These are phyloP conservation scores for Argentina anserina DNA, from an alignment of 306 rosid species.

Conservation along the genomic window DNA sequence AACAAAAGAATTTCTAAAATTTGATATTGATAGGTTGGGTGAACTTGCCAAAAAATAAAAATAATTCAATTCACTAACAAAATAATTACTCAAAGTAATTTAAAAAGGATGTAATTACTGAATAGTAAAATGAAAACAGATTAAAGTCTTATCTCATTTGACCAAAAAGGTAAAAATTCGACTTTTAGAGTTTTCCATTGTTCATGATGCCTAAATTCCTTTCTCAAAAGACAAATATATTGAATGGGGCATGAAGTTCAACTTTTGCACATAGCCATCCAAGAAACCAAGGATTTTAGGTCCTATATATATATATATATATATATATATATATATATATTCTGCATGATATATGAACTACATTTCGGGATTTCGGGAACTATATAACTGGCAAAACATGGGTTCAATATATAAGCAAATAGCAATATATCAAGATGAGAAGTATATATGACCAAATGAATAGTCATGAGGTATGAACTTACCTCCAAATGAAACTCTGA, in stretches of 20 bases:
- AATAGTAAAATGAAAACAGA: background rate
- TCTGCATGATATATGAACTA: constrained; percentile 9
- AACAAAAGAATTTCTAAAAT: too few species aligned
- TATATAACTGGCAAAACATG: background rate
- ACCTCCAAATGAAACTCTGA: constrained; percentile 86
- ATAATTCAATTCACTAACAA: too few species aligned
- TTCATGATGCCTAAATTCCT: background rate
- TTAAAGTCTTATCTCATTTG: constrained; percentile 15
- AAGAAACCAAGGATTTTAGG: background rate
- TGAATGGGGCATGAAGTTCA: background rate
- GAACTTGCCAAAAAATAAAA: too few species aligned
- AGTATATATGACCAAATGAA: background rate
- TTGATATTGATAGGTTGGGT: too few species aligned
- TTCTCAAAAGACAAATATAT: background rate
- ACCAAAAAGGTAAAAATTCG: constrained; percentile 9
- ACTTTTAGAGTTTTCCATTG: background rate
- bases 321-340: too few species aligned
- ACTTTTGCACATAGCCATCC: background rate
- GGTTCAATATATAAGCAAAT: background rate
- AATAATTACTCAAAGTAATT: too few species aligned
- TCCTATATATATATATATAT: too few species aligned
- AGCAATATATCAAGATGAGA: background rate
- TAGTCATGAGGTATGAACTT: background rate
- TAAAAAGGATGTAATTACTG: background rate
- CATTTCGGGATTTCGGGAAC: too few species aligned